Evolutionary conservation across 306 rosid genomes (phyloP), one percentile per base, ranked within the genome.

Genomic region (Hippophae tibetana): DNA sequence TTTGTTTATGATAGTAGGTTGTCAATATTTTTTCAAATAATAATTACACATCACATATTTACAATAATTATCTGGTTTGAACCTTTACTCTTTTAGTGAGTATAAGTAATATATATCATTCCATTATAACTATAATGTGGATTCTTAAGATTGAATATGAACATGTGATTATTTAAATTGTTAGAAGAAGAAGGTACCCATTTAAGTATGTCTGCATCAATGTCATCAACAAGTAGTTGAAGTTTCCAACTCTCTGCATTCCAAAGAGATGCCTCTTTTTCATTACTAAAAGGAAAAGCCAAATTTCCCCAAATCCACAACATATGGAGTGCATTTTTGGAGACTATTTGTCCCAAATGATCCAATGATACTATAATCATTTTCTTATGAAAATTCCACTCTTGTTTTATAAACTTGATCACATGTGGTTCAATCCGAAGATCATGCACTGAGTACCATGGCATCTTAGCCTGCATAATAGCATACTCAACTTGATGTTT

Each of bases 241-340:
- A 87, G 82, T 57, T 78, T 78, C 98, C 96, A 90, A 58, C 50
- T 65, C 68, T 87, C 86, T 54, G 71, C 53, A 64, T 74, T 83
- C 96, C 96, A 90, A 47, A 85, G 43, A 9, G 65, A 26, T 13
- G 80, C 84, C 69, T 87, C 95, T 78, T 56, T 87, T 58, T 83
- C 96, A 50, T 69, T 65, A 5, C 74, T 78, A 79, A 90, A 90
- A 7, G 98, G 96, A 74, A 74, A 83, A 41, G 98, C 89, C 69
- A 68, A 46, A 65, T 76, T 83, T 0, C 86, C 95, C 95, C 95
- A 90, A 49, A 90, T 85, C 89, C 92, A 87, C 42, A 90, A 48
- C 95, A 85, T 85, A 67, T 85, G 84, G 49, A 76, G 60, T 26
- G 95, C 95, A 79, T 90, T 90, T 7, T 50, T 63, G 8, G 87